phyloP scores from a whole-genome alignment of 805 yeast species.

The Kurtzmaniella cleridarum region DNA sequence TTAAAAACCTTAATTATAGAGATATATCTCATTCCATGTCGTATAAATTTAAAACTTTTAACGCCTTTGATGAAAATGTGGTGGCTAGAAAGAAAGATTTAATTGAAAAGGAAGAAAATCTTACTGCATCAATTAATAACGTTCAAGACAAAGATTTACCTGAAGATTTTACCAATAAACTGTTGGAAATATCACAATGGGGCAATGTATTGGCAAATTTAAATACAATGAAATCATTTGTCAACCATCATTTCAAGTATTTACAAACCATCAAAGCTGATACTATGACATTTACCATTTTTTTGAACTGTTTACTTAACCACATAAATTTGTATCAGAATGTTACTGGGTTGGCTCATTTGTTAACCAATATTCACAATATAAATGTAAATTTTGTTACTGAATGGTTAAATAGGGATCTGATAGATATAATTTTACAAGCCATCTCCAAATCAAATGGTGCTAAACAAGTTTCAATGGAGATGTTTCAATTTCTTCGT shows the following conservation, averaged over 20 bases:
- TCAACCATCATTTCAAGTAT: conserved; percentile 19
- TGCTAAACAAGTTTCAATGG: conserved; percentile 20
- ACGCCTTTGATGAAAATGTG: conserved; percentile 20
- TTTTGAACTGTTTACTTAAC: conserved; percentile 32
- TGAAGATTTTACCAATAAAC: conserved; percentile 18
- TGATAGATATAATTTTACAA: conserved; percentile 23
- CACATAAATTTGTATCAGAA: conserved; percentile 31
- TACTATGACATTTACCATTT: conserved; percentile 18
- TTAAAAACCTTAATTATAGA: conserved; percentile 12
- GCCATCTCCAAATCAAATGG: conserved; percentile 24
- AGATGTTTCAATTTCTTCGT: conserved; percentile 16
- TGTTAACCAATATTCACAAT: conserved; percentile 12
- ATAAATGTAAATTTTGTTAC: conserved; percentile 10
- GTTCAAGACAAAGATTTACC: conserved; percentile 10
- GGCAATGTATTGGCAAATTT: conserved; percentile 32
- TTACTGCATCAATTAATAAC: conserved; percentile 9
- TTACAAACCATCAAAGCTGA: conserved; percentile 6
- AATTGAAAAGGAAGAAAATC: conserved; percentile 8
- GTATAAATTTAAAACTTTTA: conserved; percentile 20
- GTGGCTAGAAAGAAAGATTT: conserved; percentile 5
- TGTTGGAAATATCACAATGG: conserved; percentile 17
- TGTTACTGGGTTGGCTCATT: conserved; percentile 23
- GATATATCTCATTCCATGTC: conserved; percentile 29
- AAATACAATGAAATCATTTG: conserved; percentile 16
- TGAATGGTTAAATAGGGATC: conserved; percentile 25